These are phyloP conservation scores for Colletotrichum plurivorum DNA, from an alignment of 2,329 filamentous ascomycete genomes.

Conservation along the genomic window DNA sequence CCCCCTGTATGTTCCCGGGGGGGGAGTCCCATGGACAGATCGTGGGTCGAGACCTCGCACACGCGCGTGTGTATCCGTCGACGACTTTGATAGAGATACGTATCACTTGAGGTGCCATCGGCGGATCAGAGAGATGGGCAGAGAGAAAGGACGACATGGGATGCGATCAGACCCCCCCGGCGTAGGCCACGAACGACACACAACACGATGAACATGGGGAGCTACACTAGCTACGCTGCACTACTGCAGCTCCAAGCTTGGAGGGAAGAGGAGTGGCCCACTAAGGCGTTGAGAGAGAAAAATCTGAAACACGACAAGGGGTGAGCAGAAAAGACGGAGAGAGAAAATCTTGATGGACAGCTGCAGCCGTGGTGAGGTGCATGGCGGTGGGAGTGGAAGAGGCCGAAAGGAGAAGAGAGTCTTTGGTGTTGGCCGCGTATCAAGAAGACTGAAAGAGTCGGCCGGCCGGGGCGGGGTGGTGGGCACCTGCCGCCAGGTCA, in stretches of 20 bases:
- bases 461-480: constrained; percentile 12
- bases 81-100: constrained; percentile 1
- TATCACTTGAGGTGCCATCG: not conserved
- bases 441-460: not conserved
- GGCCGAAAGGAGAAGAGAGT: not conserved
- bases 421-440: constrained; percentile 16
- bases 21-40: constrained; percentile 34
- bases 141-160: constrained; percentile 1
- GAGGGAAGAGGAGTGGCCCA: constrained; percentile 10
- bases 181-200: constrained; percentile 11
- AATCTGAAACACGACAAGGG: constrained; percentile 34
- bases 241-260: constrained; percentile 11
- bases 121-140: too few species aligned
- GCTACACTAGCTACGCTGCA: constrained; percentile 12
- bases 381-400: too few species aligned
- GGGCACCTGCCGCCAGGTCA: not conserved
- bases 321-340: not conserved
- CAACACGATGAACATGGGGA: constrained; percentile 4
- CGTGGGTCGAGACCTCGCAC: constrained; percentile 26
- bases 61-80: not conserved
- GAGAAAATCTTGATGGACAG: not conserved
- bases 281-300: constrained; percentile 23
- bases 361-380: not conserved
- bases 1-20: not conserved
- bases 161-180: not conserved